A percentile compares a stretch with the other conserved stretches of the same genome.
Evolutionary conservation across 805 yeast genomes (phyloP).

Genomic region (Starmerella bacillaris): DNA sequence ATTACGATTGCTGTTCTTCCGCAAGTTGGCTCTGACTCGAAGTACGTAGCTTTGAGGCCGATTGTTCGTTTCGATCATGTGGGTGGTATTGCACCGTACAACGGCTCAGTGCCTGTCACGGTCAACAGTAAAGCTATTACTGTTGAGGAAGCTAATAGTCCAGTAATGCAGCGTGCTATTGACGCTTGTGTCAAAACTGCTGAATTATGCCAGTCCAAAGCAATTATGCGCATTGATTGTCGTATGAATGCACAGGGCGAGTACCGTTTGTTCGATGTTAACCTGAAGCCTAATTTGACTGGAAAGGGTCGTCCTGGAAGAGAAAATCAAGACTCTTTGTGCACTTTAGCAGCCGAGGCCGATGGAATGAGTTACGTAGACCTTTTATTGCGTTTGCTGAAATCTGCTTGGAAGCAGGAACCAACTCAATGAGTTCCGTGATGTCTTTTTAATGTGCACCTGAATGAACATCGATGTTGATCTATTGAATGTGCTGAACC

Average conservation of each 20-base stretch:
- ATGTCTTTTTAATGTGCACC: too few relatives aligned
- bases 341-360: not conserved
- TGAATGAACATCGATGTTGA: too few relatives aligned
- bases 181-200: not conserved
- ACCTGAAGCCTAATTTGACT: slow-evolving; percentile 2
- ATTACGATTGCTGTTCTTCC: slow-evolving; percentile 2
- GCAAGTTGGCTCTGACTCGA: not conserved
- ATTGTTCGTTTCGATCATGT: slow-evolving; percentile 1
- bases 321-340: slow-evolving; percentile 1
- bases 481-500: too few relatives aligned
- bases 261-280: slow-evolving; percentile 1
- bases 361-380: not conserved
- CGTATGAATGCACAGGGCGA: not conserved
- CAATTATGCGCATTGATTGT: not conserved
- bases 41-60: slow-evolving; percentile 2
- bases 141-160: not conserved
- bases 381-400: not conserved
- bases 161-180: not conserved
- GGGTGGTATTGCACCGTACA: slow-evolving; percentile 2
- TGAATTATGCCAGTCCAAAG: not conserved
- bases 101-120: slow-evolving; percentile 1
- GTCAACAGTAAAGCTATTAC: not conserved
- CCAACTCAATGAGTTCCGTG: too few relatives aligned
- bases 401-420: not conserved
- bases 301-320: slow-evolving; percentile 1